Evolutionary conservation across 495 filamentous ascomycete species (phyloP).

Genomic region (Acidiella bohemica): DNA sequence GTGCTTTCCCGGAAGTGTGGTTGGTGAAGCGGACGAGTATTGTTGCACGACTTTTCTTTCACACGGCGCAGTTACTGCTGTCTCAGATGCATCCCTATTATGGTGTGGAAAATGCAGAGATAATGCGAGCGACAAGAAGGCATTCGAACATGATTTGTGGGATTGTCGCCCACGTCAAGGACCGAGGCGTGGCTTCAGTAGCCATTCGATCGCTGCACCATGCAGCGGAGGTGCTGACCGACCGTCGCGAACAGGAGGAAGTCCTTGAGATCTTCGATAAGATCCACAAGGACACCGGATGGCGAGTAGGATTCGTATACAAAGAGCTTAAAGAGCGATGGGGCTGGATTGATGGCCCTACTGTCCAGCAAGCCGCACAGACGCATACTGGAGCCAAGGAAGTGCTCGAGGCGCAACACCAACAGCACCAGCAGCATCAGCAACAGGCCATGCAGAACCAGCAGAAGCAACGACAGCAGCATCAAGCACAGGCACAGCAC

Average conservation of each 20-base stretch:
- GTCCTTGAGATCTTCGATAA: constrained; percentile 61
- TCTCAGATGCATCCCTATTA: constrained; percentile 59
- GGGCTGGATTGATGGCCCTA: constrained; percentile 51
- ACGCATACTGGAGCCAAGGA: constrained; percentile 14
- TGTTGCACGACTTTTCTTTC: constrained; percentile 80
- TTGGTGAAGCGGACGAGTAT: constrained; percentile 69
- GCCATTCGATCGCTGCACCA: constrained; percentile 66
- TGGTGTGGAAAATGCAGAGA: constrained; percentile 43
- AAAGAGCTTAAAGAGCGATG: constrained; percentile 59
- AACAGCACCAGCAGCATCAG: constrained; percentile 5
- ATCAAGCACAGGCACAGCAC: too few relatives aligned
- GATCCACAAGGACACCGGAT: constrained; percentile 65
- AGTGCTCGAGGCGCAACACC: constrained; percentile 15
- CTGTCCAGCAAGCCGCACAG: constrained; percentile 23
- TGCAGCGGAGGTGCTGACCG: constrained; percentile 59
- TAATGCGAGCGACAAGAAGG: constrained; percentile 50
- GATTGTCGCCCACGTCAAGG: constrained; percentile 71
- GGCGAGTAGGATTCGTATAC: constrained; percentile 55
- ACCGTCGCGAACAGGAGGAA: constrained; percentile 65
- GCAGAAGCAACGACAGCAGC: background rate
- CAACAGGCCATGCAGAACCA: constrained; percentile 4
- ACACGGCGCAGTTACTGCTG: constrained; percentile 69
- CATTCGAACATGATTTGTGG: constrained; percentile 78
- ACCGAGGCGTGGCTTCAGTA: constrained; percentile 62
- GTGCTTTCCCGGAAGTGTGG: constrained; percentile 80